These are phyloP conservation scores for Ophiostoma sp. DNA, from an alignment of 2,329 filamentous ascomycete genomes.

Conservation along the genomic window DNA sequence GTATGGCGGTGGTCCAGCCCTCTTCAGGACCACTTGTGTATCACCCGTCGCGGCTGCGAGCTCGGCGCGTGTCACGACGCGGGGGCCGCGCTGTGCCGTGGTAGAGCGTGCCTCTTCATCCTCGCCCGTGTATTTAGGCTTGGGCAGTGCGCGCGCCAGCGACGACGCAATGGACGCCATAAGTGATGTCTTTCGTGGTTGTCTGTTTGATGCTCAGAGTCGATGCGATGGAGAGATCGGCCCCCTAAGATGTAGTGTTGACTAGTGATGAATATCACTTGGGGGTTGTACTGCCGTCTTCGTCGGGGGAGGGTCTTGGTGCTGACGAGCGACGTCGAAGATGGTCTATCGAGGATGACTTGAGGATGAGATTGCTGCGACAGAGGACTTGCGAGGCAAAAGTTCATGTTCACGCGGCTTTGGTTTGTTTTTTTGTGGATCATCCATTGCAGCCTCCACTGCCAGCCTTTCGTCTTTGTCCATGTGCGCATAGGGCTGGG, in stretches of 20 bases:
- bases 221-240: neutral
- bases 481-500: neutral
- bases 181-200: neutral
- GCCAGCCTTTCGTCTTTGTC: neutral
- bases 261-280: too few species aligned
- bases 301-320: neutral
- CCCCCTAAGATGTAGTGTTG: neutral
- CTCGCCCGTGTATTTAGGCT: slow-evolving; percentile 85
- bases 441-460: neutral
- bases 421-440: slow-evolving; percentile 18
- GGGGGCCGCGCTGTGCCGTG: slow-evolving; percentile 69
- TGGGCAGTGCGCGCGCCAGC: slow-evolving; percentile 74
- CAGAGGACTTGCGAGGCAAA: slow-evolving; percentile 14
- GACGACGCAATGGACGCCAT: slow-evolving; percentile 67
- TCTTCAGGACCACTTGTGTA: slow-evolving; percentile 75
- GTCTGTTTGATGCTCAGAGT: neutral
- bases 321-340: neutral
- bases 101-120: slow-evolving; percentile 72
- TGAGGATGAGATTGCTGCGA: neutral
- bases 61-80: slow-evolving; percentile 59
- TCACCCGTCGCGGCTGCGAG: slow-evolving; percentile 55
- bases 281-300: too few species aligned
- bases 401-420: slow-evolving; percentile 21
- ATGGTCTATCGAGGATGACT: neutral
- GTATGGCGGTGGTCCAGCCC: slow-evolving; percentile 64